Percentiles rank a stretch among this genome's conserved stretches.
Evolutionary conservation across 192 early-diverging fungal genomes (phyloP).

Genomic region (Entrophospora sp.): DNA sequence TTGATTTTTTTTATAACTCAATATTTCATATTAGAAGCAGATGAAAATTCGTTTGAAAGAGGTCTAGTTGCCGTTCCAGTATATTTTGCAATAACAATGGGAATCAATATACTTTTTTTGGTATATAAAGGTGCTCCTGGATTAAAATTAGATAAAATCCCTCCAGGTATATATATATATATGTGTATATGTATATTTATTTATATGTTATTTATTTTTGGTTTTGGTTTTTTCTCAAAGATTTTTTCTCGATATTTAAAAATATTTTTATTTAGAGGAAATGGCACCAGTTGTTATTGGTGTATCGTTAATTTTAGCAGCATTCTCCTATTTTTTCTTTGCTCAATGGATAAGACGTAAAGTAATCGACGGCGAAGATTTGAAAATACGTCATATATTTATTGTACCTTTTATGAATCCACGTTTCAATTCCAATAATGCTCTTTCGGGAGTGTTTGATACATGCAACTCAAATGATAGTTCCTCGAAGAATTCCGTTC

Average conservation of each 20-base stretch:
- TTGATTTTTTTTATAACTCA: conserved; percentile 60
- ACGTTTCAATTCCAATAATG: neutral
- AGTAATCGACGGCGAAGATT: conserved; percentile 47
- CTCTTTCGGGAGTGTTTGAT: neutral
- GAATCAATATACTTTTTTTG: conserved; percentile 60
- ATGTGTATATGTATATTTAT: too few species aligned
- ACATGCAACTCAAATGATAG: conserved; percentile 8
- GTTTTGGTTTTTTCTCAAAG: too few species aligned
- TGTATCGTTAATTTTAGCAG: conserved; percentile 40
- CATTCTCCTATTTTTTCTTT: conserved; percentile 54
- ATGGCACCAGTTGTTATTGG: conserved; percentile 59
- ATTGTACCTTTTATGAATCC: conserved; percentile 45
- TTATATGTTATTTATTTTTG: too few species aligned
- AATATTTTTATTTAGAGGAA: too few species aligned
- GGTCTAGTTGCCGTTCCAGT: conserved; percentile 59
- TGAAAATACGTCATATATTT: conserved; percentile 67
- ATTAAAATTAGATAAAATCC: conserved; percentile 30
- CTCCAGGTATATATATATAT: conserved; percentile 36
- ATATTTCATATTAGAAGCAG: conserved; percentile 45
- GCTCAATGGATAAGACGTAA: conserved; percentile 55
- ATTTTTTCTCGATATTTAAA: too few species aligned
- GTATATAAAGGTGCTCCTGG: conserved; percentile 63
- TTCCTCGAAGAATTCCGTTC: neutral
- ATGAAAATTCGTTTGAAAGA: conserved; percentile 50
- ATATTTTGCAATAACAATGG: conserved; percentile 60